phyloP scores from a whole-genome alignment of 495 filamentous ascomycete genomes.

The Xylaria flabelliformis region DNA sequence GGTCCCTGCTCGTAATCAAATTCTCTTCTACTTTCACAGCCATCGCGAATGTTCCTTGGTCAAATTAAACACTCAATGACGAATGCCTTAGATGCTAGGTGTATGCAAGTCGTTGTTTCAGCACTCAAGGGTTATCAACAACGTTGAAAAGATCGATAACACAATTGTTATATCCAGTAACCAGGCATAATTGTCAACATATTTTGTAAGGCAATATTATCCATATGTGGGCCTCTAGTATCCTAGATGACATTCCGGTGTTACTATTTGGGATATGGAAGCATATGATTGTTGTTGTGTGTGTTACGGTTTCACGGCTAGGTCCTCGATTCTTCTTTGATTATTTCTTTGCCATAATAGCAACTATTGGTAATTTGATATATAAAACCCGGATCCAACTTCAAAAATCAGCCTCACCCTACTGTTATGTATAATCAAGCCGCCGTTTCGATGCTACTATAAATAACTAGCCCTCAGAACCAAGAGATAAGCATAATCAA shows the following conservation, averaged over 20 bases:
- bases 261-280: no score
- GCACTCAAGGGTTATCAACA: background rate
- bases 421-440: background rate
- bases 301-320: background rate
- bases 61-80: background rate
- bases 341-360: background rate
- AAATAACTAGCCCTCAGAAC: background rate
- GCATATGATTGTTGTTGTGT: background rate
- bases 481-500: background rate
- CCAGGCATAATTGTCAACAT: background rate
- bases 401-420: background rate
- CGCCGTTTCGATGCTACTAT: background rate
- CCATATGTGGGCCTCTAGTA: background rate
- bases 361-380: background rate
- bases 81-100: background rate
- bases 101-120: background rate
- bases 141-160: background rate
- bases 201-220: background rate
- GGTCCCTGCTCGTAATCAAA: background rate
- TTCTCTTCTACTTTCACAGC: background rate
- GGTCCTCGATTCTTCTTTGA: background rate
- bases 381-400: background rate
- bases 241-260: background rate
- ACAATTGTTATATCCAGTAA: background rate
- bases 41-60: background rate